A percentile compares a stretch with the other conserved stretches of the same genome.
Evolutionary conservation across 306 rosid species (phyloP).

Genomic region (Vigna angularis): DNA sequence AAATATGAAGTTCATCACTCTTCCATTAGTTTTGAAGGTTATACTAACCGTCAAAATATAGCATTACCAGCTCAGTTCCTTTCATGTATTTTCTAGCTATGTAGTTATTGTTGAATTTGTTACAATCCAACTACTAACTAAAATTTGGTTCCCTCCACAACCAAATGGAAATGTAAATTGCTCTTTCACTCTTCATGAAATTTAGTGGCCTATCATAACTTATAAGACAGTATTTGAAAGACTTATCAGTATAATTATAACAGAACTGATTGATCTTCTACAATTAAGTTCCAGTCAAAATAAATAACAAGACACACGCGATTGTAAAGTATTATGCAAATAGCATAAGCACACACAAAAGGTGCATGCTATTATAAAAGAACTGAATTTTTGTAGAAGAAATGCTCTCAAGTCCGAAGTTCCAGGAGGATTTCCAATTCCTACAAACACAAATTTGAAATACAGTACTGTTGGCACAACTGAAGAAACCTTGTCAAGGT

Average conservation of each 20-base stretch:
- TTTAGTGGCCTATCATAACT: constrained; percentile 1
- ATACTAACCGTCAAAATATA: too few relatives aligned
- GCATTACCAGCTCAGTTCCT: too few relatives aligned
- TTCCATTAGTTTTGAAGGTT: too few relatives aligned
- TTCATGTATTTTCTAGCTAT: too few relatives aligned
- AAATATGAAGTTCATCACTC: too few relatives aligned
- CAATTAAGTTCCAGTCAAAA: not conserved
- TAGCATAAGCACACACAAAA: constrained; percentile 10
- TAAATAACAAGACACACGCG: not conserved
- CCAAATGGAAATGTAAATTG: not conserved
- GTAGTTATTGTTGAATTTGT: too few relatives aligned
- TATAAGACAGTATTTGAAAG: not conserved
- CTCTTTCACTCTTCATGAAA: not conserved
- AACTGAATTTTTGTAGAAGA: constrained; percentile 83
- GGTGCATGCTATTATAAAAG: constrained; percentile 3
- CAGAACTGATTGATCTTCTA: constrained; percentile 23
- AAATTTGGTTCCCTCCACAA: too few relatives aligned
- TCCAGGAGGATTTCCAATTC: constrained; percentile 92
- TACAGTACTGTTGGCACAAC: constrained; percentile 26
- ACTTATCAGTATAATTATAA: not conserved
- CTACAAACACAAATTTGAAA: constrained; percentile 50
- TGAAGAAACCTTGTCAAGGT: not conserved
- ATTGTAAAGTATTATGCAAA: constrained; percentile 5
- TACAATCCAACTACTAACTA: too few relatives aligned
- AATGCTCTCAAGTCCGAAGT: constrained; percentile 84